phyloP scores from a whole-genome alignment of 495 filamentous ascomycete genomes.

The Thozetella sp. region DNA sequence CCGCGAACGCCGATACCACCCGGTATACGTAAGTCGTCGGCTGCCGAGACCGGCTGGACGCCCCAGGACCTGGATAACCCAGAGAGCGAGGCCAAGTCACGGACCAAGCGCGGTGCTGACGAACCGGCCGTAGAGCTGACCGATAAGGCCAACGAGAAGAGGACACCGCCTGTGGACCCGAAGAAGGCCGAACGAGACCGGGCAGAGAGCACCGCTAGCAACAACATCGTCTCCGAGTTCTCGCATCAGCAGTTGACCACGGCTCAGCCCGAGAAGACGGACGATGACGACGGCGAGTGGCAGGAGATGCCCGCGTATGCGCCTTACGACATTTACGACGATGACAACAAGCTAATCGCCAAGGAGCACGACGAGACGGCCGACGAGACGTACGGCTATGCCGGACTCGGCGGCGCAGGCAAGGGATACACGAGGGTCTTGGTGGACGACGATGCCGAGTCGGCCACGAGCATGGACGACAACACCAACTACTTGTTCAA shows the following conservation, averaged over 20 bases:
- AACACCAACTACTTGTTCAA: conserved; percentile 96
- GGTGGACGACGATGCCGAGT: conserved; percentile 91
- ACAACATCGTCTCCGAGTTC: conserved; percentile 70
- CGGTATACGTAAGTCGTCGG: conserved; percentile 8
- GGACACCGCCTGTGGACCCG: conserved; percentile 12
- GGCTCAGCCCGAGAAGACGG: conserved; percentile 44
- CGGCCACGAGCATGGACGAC: conserved; percentile 94
- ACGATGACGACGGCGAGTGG: conserved; percentile 72
- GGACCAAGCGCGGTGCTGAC: not conserved
- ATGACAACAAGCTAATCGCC: conserved; percentile 85
- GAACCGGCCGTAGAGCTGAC: not conserved
- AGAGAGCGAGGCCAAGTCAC: not conserved
- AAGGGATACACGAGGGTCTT: conserved; percentile 94
- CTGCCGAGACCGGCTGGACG: not conserved
- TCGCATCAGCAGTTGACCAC: conserved; percentile 83
- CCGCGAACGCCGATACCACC: conserved; percentile 18
- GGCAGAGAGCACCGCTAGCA: not conserved
- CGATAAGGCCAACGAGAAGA: conserved; percentile 9
- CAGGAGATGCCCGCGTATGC: conserved; percentile 93
- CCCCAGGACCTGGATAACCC: not conserved
- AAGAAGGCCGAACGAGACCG: conserved; percentile 20
- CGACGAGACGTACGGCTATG: conserved; percentile 72
- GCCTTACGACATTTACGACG: conserved; percentile 92
- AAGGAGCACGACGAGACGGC: conserved; percentile 72
- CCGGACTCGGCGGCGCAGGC: conserved; percentile 78